Evolutionary conservation across 139 green algal genomes (phyloP).

Genomic region (Chlamydomonas incerta): DNA sequence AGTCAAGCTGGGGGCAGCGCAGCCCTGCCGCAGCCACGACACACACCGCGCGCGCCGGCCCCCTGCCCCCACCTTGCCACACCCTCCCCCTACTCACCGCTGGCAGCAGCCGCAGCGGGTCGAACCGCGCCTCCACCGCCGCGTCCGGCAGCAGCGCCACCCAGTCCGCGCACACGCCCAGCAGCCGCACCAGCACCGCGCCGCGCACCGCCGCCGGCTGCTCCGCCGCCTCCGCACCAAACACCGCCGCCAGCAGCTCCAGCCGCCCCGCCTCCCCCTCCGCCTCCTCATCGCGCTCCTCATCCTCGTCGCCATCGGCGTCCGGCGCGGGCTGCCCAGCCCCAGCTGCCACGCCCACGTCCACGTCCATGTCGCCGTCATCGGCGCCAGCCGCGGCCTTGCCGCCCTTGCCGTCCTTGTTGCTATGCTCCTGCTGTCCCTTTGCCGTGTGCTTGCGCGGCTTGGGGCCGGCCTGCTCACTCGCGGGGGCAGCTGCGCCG

Average conservation of each 20-base stretch:
- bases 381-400: background rate
- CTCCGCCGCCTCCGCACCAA: background rate
- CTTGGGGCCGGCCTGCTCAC: too few relatives aligned
- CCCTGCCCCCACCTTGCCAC: too few relatives aligned
- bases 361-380: background rate
- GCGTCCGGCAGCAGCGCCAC: conserved; percentile 54
- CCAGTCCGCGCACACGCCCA: conserved; percentile 44
- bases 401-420: background rate
- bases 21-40: too few relatives aligned
- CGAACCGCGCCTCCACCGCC: conserved; percentile 55
- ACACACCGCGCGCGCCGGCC: too few relatives aligned
- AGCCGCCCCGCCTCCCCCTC: background rate
- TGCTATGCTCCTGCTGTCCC: too few relatives aligned
- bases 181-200: conserved; percentile 24
- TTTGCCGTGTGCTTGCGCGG: too few relatives aligned
- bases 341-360: too few relatives aligned
- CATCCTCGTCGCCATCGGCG: background rate
- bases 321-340: too few relatives aligned
- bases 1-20: too few relatives aligned
- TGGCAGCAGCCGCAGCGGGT: conserved; percentile 54
- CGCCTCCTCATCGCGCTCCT: background rate
- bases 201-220: background rate
- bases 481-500: too few relatives aligned
- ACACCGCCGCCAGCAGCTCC: conserved; percentile 34
- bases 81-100: conserved; percentile 6